These are phyloP conservation scores for Populus euphratica DNA, from an alignment of 345 rosid genomes.

Conservation along the genomic window DNA sequence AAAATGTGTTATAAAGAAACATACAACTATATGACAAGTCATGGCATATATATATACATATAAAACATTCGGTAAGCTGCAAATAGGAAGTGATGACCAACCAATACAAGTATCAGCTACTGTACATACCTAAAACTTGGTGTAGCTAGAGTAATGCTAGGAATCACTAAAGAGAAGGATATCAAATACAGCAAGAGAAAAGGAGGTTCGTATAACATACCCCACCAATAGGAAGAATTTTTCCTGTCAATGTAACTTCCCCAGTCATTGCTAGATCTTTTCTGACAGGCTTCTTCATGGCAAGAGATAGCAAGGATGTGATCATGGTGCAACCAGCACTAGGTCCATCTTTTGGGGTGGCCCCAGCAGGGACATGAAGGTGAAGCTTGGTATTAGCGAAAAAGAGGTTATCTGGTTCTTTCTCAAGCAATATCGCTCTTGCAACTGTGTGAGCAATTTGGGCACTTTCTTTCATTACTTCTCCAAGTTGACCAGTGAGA, in stretches of 20 bases:
- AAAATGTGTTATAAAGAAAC: neutral
- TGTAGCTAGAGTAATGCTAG: neutral
- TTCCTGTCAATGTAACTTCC: constrained; percentile 85
- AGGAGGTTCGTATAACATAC: constrained; percentile 40
- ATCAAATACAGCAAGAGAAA: neutral
- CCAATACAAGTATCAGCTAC: neutral
- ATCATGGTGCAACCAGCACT: constrained; percentile 99
- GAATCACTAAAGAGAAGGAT: neutral
- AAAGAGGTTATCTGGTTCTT: constrained; percentile 65
- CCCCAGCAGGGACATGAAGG: constrained; percentile 99
- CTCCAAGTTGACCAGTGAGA: constrained; percentile 91
- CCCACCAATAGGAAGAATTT: constrained; percentile 98
- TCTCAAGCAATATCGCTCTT: constrained; percentile 65
- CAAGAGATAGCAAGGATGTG: constrained; percentile 91
- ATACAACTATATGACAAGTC: neutral
- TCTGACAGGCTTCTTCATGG: constrained; percentile 62
- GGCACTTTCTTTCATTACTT: constrained; percentile 98
- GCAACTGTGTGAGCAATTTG: constrained; percentile 91
- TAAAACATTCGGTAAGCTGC: neutral
- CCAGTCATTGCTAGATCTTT: constrained; percentile 98
- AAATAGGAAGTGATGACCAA: neutral
- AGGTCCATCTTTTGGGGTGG: constrained; percentile 96
- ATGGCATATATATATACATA: neutral
- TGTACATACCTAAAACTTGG: neutral
- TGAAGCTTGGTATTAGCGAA: constrained; percentile 84